Evolutionary conservation across 2,329 filamentous ascomycete species (phyloP).

Genomic region (Stemphylium vesicarium): DNA sequence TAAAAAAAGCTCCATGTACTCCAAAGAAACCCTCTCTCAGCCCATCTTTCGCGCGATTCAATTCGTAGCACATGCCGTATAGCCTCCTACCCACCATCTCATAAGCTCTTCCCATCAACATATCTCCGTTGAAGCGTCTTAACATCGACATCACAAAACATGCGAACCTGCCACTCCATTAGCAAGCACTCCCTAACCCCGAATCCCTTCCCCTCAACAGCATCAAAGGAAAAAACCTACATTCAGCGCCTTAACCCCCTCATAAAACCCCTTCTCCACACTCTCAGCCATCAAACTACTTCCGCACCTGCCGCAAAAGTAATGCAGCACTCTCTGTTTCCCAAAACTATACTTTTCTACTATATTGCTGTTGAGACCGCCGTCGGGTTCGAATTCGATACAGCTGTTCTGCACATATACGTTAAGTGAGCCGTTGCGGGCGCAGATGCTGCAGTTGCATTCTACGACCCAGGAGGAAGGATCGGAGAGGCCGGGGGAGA

Average conservation of each 20-base stretch:
- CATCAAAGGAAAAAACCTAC: conserved; percentile 18
- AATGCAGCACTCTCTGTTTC: conserved; percentile 36
- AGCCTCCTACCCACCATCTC: too few species aligned
- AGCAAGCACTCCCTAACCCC: not conserved
- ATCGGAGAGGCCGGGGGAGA: conserved; percentile 36
- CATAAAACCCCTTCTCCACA: conserved; percentile 34
- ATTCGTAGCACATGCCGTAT: too few species aligned
- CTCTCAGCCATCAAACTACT: conserved; percentile 36
- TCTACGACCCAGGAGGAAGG: conserved; percentile 25
- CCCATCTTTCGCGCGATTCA: too few species aligned
- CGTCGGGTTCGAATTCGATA: conserved; percentile 20
- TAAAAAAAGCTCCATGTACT: too few species aligned
- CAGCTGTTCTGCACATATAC: conserved; percentile 40
- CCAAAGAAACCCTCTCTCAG: too few species aligned
- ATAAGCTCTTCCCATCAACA: not conserved
- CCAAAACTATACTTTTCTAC: conserved; percentile 35
- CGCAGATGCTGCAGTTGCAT: conserved; percentile 62
- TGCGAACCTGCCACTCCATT: not conserved
- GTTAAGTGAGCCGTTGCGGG: conserved; percentile 58
- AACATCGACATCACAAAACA: not conserved
- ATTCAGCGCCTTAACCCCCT: conserved; percentile 39
- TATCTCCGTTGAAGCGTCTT: not conserved
- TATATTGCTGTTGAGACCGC: conserved; percentile 15
- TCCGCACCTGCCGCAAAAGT: conserved; percentile 41
- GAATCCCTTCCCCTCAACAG: too few species aligned